Evolutionary conservation across 2,329 filamentous ascomycete species (phyloP).

Genomic region (Stagonosporopsis cucurbitacearum): DNA sequence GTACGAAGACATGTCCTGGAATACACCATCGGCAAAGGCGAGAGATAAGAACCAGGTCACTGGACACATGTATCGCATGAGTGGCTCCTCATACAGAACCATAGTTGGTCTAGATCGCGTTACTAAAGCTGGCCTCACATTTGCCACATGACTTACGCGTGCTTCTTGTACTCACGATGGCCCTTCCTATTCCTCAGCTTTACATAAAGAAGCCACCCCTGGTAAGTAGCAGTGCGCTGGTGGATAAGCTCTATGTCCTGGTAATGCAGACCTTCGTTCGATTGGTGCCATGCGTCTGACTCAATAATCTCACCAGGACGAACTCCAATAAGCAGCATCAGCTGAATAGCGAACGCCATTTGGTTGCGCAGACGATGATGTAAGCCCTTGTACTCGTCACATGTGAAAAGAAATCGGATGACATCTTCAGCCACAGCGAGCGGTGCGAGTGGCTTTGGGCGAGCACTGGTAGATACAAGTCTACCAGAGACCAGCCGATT

Average conservation of each 20-base stretch:
- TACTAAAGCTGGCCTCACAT: too few relatives aligned
- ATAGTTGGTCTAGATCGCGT: background rate
- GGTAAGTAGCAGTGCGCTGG: background rate
- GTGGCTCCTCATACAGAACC: background rate
- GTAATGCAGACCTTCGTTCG: constrained; percentile 5
- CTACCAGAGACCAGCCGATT: background rate
- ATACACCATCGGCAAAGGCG: background rate
- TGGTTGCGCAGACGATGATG: constrained; percentile 11
- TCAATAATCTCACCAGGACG: constrained; percentile 4
- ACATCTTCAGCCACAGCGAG: constrained; percentile 11
- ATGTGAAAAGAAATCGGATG: constrained; percentile 12
- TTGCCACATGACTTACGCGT: background rate
- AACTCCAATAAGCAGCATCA: background rate
- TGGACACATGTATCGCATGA: background rate
- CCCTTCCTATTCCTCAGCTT: constrained; percentile 2
- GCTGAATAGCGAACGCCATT: constrained; percentile 9
- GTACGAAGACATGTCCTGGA: background rate
- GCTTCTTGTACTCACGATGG: constrained; percentile 3
- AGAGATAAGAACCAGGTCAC: background rate
- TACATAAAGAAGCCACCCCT: background rate
- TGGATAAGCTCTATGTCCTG: constrained; percentile 2
- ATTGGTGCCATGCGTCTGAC: background rate
- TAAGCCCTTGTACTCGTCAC: constrained; percentile 13
- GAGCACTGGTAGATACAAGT: constrained; percentile 6
- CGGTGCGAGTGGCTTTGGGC: constrained; percentile 11